Evolutionary conservation across 352 stramenopile species (phyloP), one percentile per base, ranked within the genome.

Genomic region (Aphanomyces cochlioides): DNA sequence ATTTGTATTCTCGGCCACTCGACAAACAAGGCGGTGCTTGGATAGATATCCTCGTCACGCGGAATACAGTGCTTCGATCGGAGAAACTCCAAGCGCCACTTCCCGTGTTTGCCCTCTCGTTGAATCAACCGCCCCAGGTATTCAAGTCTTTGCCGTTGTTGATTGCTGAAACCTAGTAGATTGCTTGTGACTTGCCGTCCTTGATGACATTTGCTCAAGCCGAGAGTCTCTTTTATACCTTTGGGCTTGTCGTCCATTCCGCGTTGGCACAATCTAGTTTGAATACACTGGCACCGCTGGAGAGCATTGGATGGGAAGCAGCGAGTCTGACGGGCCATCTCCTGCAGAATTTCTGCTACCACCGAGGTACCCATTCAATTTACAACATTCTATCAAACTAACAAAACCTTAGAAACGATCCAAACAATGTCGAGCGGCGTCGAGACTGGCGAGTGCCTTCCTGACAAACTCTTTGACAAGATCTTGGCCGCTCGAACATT

Each of bases 321-420:
- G 99, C 4, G 97, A 99, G 76, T 28, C 79, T 98, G 15, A 96
- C 96, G 34, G 98, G 88, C 12, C 96, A 99, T 80, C 99, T 99
- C 83, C 99, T 99, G 96, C 96, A 99, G 72, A 99, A 99, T 76
- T 99, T 97, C 82, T 98, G 94, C 78, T 99, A 99, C 78, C 90
- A 99, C 75, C 76, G 85, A 59, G 54, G 54, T 43, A 60, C 54
- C 43, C 1, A n/a, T 50, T 12, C 28, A 34, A 15, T 17, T 12
- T 41, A 12, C 43, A 50, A n/a, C 43, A 50, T n/a, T 50, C 10
- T 50, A 50, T n/a, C 43, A 50, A n/a, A 50, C 17, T 1, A 50
- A n/a, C 10, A n/a, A 3, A n/a, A n/a, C 43, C 10, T n/a, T 50
- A 50, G 43, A 50, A n/a, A 19, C 50, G 50, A 58, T 58, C 17